phyloP scores from a whole-genome alignment of 225 moss, liverwort and hornwort genomes.

The Marchantia paleacea region DNA sequence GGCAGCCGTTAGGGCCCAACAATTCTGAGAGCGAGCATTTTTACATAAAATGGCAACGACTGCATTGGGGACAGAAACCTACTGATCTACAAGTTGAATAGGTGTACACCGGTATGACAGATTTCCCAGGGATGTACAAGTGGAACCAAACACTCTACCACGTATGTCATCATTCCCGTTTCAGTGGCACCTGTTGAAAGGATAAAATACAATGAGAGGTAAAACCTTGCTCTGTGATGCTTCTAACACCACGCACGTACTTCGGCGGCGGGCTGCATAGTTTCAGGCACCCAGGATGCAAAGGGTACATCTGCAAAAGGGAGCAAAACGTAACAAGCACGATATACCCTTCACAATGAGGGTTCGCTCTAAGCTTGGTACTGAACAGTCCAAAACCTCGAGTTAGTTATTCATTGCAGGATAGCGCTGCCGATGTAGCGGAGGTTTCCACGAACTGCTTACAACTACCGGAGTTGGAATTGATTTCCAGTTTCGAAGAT shows the following conservation, averaged over 20 bases:
- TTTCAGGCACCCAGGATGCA: slow-evolving; percentile 8
- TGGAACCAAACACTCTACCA: slow-evolving; percentile 36
- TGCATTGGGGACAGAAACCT: slow-evolving; percentile 23
- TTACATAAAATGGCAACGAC: slow-evolving; percentile 36
- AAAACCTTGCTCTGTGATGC: slow-evolving; percentile 21
- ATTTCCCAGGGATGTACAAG: slow-evolving; percentile 28
- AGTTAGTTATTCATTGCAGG: slow-evolving; percentile 14
- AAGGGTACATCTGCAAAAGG: slow-evolving; percentile 15
- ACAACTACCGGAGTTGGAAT: slow-evolving; percentile 85
- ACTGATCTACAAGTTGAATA: slow-evolving; percentile 34
- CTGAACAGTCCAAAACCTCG: slow-evolving; percentile 24
- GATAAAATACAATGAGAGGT: slow-evolving; percentile 40
- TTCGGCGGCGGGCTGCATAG: slow-evolving; percentile 12
- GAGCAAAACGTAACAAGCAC: slow-evolving; percentile 10
- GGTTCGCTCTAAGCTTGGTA: slow-evolving; percentile 19
- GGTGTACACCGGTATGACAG: slow-evolving; percentile 32
- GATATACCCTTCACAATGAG: slow-evolving; percentile 24
- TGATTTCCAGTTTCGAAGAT: slow-evolving; percentile 99
- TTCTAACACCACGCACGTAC: slow-evolving; percentile 12
- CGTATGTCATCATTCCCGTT: slow-evolving; percentile 31
- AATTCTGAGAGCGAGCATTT: slow-evolving; percentile 36
- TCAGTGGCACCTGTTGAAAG: slow-evolving; percentile 33
- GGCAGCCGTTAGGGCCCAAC: slow-evolving; percentile 29
- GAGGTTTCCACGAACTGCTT: neutral
- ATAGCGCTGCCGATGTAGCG: neutral